Base-by-base conservation (phyloP, 768 basidiomycete genomes). In the Tricholoma sp. region DNA sequence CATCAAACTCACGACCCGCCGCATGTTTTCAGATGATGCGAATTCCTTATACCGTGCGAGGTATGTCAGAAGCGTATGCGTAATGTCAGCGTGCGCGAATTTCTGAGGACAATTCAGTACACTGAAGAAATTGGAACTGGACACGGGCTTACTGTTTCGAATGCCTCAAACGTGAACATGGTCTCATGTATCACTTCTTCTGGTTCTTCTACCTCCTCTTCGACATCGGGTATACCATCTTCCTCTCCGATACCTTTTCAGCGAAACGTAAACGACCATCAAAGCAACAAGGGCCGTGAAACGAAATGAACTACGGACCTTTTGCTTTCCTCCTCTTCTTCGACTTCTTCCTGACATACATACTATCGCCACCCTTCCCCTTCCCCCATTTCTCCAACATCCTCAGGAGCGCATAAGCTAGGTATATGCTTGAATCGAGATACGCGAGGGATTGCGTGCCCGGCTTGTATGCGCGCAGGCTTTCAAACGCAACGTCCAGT, bases 341-440 rank as follows among this genome's bases (percentile, higher is more conserved):
- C 66, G 77, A 79, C 58, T 74, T 79, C 64, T 77, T 85, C 70
- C 85, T 83, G 69, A 86, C 79, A 49, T 96, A 89, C 67, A 91
- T 91, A 71, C 90, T 84, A 63, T 84, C 86, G 59, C 82, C 80
- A 14, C 81, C 80, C 55, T 82, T 83, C 59, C 73, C 79, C 69
- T 91, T 92, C 3, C 85, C 83, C 83, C 91, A 96, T 59, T 81
- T 84, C 72, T 99, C 96, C 51, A 99, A 73, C 89, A 96, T 89
- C 54, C 82, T 79, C 54, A 98, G 72, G n/a, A 99, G 74, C 2
- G 86, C 86, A 67, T 94, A 92, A 3, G 88, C 84, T 57, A 98
- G 79, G 63, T 89, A 77, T 32, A 99, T 80, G 61, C 90, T 87
- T 1, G 94, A 83, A 67, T 94, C 90, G 53, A 98, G 84, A 74